These are phyloP conservation scores for Lentinula novae-zelandiae DNA, from an alignment of 1,284 basidiomycete species.

Conservation along the genomic window DNA sequence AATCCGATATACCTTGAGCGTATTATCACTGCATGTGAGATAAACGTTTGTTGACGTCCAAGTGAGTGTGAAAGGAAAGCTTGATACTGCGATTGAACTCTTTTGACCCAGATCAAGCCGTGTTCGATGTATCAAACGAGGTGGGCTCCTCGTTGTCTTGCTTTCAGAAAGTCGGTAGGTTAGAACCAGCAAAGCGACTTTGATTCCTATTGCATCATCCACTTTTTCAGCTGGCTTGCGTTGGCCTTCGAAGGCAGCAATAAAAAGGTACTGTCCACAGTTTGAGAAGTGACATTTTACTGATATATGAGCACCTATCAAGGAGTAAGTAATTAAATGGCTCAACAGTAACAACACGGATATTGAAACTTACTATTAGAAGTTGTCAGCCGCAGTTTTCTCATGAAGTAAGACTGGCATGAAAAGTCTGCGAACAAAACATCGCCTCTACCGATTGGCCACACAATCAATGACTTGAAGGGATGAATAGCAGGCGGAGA, in stretches of 20 bases:
- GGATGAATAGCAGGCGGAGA: constrained; percentile 28
- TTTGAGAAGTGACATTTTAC: constrained; percentile 26
- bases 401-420: constrained; percentile 25
- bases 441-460: constrained; percentile 26
- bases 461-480: constrained; percentile 21
- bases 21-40: constrained; percentile 17
- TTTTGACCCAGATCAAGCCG: constrained; percentile 17
- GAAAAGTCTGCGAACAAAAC: constrained; percentile 26
- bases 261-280: constrained; percentile 24
- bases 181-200: constrained; percentile 20
- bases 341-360: neutral
- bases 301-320: constrained; percentile 23
- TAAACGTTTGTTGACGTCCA: constrained; percentile 23
- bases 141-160: constrained; percentile 21
- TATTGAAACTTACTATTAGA: constrained; percentile 18
- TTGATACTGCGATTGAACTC: constrained; percentile 14
- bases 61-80: constrained; percentile 22
- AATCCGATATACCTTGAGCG: constrained; percentile 19
- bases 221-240: constrained; percentile 6
- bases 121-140: constrained; percentile 22
- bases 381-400: constrained; percentile 25
- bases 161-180: constrained; percentile 24
- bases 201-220: constrained; percentile 1
- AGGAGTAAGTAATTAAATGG: neutral
- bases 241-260: constrained; percentile 25